phyloP scores from a whole-genome alignment of 2,329 filamentous ascomycete species.

The Beauveria brongniartii region DNA sequence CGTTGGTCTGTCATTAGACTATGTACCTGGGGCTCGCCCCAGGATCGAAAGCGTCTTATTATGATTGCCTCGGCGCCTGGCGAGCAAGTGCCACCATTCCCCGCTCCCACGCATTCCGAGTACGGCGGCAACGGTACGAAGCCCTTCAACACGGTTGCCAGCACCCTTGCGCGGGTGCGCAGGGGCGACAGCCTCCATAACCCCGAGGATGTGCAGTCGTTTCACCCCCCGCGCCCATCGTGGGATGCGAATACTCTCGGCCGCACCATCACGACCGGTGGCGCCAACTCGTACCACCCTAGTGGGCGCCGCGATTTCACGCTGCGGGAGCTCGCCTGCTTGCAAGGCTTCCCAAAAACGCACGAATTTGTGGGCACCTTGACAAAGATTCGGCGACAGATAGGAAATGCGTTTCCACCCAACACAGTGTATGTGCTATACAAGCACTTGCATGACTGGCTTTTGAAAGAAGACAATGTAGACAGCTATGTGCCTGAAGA shows the following conservation, averaged over 20 bases:
- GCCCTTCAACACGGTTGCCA: conserved; percentile 30
- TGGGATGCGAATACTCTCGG: conserved; percentile 43
- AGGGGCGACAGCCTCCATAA: conserved; percentile 32
- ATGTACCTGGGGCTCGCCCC: conserved; percentile 42
- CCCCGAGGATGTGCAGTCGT: conserved; percentile 19
- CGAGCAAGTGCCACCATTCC: conserved; percentile 60
- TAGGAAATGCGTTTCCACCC: conserved; percentile 74
- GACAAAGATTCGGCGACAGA: conserved; percentile 48
- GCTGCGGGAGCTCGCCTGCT: conserved; percentile 54
- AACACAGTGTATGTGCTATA: conserved; percentile 43
- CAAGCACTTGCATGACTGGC: conserved; percentile 37
- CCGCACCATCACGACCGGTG: conserved; percentile 57
- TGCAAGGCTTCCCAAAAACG: conserved; percentile 60
- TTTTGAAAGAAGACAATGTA: conserved; percentile 34
- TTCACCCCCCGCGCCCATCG: conserved; percentile 22
- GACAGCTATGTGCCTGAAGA: conserved; percentile 16
- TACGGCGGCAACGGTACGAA: conserved; percentile 26
- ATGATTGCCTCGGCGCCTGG: conserved; percentile 58
- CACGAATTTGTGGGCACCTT: conserved; percentile 47
- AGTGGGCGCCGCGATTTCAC: conserved; percentile 56
- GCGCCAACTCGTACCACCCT: conserved; percentile 57
- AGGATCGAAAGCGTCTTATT: conserved; percentile 43
- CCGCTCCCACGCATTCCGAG: conserved; percentile 49
- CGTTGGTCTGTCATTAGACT: conserved; percentile 56
- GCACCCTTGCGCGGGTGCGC: conserved; percentile 36